Percentiles rank a stretch among this genome's conserved stretches.
phyloP scores from a whole-genome alignment of 345 rosid genomes.

The thale cress (Arabidopsis thaliana) region TAIR10.1 NC_003076.8:25378001-25378500 shows the following conservation, averaged over 20 bases:
- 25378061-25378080: slow-evolving; percentile 84
- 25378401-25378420: slow-evolving; percentile 46
- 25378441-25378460: slow-evolving; percentile 74
- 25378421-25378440: slow-evolving; percentile 53
- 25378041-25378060: slow-evolving; percentile 81
- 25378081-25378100: slow-evolving; percentile 79
- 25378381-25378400: slow-evolving; percentile 61
- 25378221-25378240: slow-evolving; percentile 79
- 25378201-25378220: slow-evolving; percentile 84
- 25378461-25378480: slow-evolving; percentile 62
- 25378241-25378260: slow-evolving; percentile 70
- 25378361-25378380: slow-evolving; percentile 52
- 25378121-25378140: slow-evolving; percentile 65
- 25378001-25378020: slow-evolving; percentile 81
- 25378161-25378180: slow-evolving; percentile 98
- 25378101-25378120: slow-evolving; percentile 82
- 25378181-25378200: slow-evolving; percentile 72
- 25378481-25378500: slow-evolving; percentile 48
- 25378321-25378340: slow-evolving; percentile 42
- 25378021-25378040: slow-evolving; percentile 58
- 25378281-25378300: slow-evolving; percentile 78
- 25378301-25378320: slow-evolving; percentile 43
- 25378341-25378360: slow-evolving; percentile 52
- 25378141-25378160: slow-evolving; percentile 58
- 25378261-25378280: slow-evolving; percentile 65